Conservation (phyloP, 1,284 basidiomycete genomes). For the Cryptococcus neoformans region DNA sequence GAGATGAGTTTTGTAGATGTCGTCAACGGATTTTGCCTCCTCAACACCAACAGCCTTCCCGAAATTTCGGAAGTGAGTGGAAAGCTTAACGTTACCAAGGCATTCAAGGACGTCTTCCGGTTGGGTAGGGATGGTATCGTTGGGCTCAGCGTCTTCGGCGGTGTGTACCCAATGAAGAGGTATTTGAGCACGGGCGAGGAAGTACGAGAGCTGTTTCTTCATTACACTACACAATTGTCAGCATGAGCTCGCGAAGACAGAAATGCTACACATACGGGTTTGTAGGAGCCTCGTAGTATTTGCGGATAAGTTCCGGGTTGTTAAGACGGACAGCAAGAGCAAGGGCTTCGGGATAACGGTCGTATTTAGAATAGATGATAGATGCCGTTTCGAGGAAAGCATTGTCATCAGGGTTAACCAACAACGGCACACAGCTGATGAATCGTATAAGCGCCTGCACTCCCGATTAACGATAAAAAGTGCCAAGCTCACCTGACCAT, state of each 20-base stretch:
- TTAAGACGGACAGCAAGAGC: conserved; percentile 82
- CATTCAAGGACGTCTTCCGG: conserved; percentile 81
- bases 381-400: conserved; percentile 89
- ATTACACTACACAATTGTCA: conserved; percentile 59
- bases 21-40: conserved; percentile 89
- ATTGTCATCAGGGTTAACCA: conserved; percentile 91
- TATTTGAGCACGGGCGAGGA: conserved; percentile 88
- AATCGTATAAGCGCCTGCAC: conserved; percentile 10
- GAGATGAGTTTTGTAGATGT: conserved; percentile 96
- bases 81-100: conserved; percentile 79
- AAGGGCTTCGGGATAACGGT: conserved; percentile 89
- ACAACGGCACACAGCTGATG: conserved; percentile 77
- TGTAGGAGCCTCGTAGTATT: conserved; percentile 78
- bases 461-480: neutral
- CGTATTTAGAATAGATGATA: conserved; percentile 81
- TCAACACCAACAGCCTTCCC: conserved; percentile 91
- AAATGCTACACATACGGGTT: conserved; percentile 62
- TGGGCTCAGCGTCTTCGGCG: conserved; percentile 52
- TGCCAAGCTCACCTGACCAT: conserved; percentile 75
- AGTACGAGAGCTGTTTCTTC: conserved; percentile 93
- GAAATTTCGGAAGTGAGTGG: conserved; percentile 80
- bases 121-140: conserved; percentile 56
- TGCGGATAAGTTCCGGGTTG: conserved; percentile 72
- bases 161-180: conserved; percentile 85
- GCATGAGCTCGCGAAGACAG: neutral